Evolutionary conservation across 2,329 filamentous ascomycete species (phyloP).

Genomic region (Colletotrichum sp.): DNA sequence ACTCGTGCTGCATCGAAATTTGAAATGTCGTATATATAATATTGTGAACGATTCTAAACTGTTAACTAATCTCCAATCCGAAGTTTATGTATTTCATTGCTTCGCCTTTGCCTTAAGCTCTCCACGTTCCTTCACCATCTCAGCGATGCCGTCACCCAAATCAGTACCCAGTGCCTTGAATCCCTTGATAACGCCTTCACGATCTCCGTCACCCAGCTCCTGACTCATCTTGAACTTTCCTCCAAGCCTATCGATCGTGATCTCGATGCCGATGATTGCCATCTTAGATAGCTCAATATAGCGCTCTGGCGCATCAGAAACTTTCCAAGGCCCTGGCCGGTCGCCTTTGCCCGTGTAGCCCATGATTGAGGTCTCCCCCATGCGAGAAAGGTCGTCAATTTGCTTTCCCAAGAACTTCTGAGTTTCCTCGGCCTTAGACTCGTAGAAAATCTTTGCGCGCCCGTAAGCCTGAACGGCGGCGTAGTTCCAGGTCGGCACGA

Average conservation of each 20-base stretch:
- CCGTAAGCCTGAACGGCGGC: conserved; percentile 69
- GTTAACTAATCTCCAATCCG: neutral
- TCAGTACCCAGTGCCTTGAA: conserved; percentile 47
- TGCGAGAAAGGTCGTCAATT: conserved; percentile 54
- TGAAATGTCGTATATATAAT: neutral
- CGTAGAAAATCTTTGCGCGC: conserved; percentile 55
- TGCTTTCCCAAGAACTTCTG: conserved; percentile 53
- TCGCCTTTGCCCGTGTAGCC: conserved; percentile 48
- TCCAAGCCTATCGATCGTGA: conserved; percentile 57
- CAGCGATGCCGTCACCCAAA: conserved; percentile 32
- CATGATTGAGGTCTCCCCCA: conserved; percentile 62
- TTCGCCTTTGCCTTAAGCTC: conserved; percentile 28
- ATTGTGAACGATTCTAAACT: neutral
- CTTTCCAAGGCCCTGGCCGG: conserved; percentile 53
- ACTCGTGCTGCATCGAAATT: neutral
- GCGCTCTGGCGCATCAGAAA: conserved; percentile 58
- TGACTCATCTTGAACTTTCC: conserved; percentile 74
- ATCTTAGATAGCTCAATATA: conserved; percentile 65
- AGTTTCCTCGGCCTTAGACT: conserved; percentile 51
- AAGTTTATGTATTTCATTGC: neutral
- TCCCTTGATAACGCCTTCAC: conserved; percentile 60
- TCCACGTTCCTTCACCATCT: conserved; percentile 33
- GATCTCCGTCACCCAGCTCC: conserved; percentile 57
- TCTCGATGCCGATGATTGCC: conserved; percentile 65
- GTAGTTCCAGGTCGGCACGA: conserved; percentile 76